Percentiles rank a stretch among this genome's conserved stretches.
Evolutionary conservation across 2,329 filamentous ascomycete species (phyloP).

Genomic region (Ophiosphaerella korrae): DNA sequence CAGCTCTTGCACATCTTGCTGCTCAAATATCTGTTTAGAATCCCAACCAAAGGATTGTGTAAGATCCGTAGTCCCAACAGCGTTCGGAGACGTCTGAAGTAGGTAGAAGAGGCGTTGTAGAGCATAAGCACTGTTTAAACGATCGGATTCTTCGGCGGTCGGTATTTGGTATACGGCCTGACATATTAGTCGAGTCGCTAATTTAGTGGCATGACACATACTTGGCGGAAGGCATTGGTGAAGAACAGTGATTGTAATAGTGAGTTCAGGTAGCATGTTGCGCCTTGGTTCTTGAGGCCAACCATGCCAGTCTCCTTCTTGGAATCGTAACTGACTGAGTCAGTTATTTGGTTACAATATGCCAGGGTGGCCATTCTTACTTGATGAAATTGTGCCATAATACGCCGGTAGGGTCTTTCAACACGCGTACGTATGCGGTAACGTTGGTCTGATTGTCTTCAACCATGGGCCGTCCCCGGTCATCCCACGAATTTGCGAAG

Average conservation of each 20-base stretch:
- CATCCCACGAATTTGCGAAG: constrained; percentile 79
- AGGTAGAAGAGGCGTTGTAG: constrained; percentile 94
- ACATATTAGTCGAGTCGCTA: constrained; percentile 5
- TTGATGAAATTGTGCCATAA: constrained; percentile 90
- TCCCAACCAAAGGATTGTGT: constrained; percentile 99
- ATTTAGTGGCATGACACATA: constrained; percentile 42
- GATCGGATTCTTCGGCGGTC: constrained; percentile 80
- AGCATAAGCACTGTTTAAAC: constrained; percentile 88
- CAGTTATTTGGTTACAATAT: neutral
- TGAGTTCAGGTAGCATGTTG: constrained; percentile 63
- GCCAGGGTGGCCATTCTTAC: constrained; percentile 33
- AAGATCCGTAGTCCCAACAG: constrained; percentile 89
- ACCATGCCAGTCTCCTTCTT: constrained; percentile 99
- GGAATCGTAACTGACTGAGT: constrained; percentile 74
- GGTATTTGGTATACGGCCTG: constrained; percentile 97
- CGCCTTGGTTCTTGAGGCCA: constrained; percentile 94
- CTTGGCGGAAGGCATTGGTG: constrained; percentile 89
- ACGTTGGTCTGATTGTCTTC: constrained; percentile 79
- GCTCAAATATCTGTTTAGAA: constrained; percentile 95
- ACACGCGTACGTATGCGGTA: constrained; percentile 79
- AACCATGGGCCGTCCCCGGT: constrained; percentile 69
- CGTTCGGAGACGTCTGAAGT: constrained; percentile 80
- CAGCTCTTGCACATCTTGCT: constrained; percentile 97
- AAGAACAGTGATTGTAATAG: constrained; percentile 54
- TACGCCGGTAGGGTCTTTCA: constrained; percentile 87